These are phyloP conservation scores for Globisporangium okanoganense DNA, from an alignment of 352 stramenopile genomes.

Conservation along the genomic window DNA sequence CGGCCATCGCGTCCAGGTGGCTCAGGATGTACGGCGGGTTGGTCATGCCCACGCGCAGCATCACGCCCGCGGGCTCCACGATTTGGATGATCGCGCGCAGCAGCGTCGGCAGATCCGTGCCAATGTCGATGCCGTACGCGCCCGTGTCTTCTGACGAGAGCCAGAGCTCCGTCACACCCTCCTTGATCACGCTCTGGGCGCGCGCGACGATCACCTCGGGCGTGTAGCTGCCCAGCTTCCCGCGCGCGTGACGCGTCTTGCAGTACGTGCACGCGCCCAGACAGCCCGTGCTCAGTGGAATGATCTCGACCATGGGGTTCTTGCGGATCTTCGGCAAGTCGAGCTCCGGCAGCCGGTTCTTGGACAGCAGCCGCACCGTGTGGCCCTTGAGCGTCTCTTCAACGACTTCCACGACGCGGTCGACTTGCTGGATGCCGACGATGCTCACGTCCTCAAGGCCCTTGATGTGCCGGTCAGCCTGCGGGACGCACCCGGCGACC, in stretches of 20 bases:
- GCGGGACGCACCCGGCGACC: conserved; percentile 89
- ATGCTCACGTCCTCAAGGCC: conserved; percentile 83
- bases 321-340: conserved; percentile 91
- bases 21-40: conserved; percentile 92
- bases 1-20: conserved; percentile 80
- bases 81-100: conserved; percentile 64
- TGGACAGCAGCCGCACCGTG: conserved; percentile 78
- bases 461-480: conserved; percentile 84
- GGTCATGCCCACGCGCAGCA: conserved; percentile 92
- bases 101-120: conserved; percentile 69
- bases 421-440: conserved; percentile 90
- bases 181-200: conserved; percentile 55
- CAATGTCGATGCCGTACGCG: conserved; percentile 90
- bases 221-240: conserved; percentile 87
- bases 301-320: conserved; percentile 92
- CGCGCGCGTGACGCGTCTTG: conserved; percentile 91
- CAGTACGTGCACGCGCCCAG: conserved; percentile 92
- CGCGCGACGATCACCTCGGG: conserved; percentile 73
- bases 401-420: conserved; percentile 89
- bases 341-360: conserved; percentile 78
- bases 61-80: conserved; percentile 57
- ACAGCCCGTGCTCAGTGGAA: conserved; percentile 90
- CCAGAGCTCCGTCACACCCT: conserved; percentile 91
- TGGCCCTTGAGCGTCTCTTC: conserved; percentile 91
- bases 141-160: conserved; percentile 90